phyloP scores from a whole-genome alignment of 768 basidiomycete species.

The Termitomyces sp. region DNA sequence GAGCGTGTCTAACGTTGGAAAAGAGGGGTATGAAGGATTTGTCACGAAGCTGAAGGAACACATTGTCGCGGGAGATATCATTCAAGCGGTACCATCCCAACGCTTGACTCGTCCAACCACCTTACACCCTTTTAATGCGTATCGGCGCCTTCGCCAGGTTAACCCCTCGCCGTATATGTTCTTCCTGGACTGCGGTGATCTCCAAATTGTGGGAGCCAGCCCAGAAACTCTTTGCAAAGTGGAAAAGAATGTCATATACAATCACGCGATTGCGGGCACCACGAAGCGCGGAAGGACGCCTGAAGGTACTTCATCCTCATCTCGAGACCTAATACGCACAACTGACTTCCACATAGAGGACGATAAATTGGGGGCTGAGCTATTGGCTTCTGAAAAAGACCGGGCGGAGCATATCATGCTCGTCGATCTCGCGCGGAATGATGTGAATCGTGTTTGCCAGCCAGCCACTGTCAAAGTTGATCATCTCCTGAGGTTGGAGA shows the following conservation, averaged over 20 bases:
- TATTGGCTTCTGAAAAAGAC: slow-evolving; percentile 88
- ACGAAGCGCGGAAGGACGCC: slow-evolving; percentile 78
- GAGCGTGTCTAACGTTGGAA: slow-evolving; percentile 86
- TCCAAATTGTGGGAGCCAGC: slow-evolving; percentile 96
- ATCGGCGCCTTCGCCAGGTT: slow-evolving; percentile 86
- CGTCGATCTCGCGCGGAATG: slow-evolving; percentile 95
- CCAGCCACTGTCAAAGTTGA: slow-evolving; percentile 96
- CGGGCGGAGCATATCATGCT: slow-evolving; percentile 99
- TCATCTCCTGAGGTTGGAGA: slow-evolving; percentile 88
- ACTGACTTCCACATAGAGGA: slow-evolving; percentile 64
- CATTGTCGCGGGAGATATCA: slow-evolving; percentile 95
- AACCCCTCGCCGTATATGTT: slow-evolving; percentile 99
- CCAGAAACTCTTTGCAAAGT: slow-evolving; percentile 98
- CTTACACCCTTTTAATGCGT: slow-evolving; percentile 96
- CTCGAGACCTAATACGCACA: neutral
- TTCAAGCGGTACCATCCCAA: slow-evolving; percentile 97
- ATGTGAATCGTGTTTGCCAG: slow-evolving; percentile 95
- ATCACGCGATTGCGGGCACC: slow-evolving; percentile 98
- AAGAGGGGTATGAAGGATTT: slow-evolving; percentile 85
- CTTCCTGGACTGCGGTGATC: slow-evolving; percentile 88
- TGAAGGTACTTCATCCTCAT: slow-evolving; percentile 55
- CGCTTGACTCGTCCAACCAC: slow-evolving; percentile 78
- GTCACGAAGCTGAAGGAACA: slow-evolving; percentile 92
- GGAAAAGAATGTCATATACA: slow-evolving; percentile 84
- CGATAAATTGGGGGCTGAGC: slow-evolving; percentile 61